phyloP scores from a whole-genome alignment of 306 rosid species.

The Glycine latifolia region DNA sequence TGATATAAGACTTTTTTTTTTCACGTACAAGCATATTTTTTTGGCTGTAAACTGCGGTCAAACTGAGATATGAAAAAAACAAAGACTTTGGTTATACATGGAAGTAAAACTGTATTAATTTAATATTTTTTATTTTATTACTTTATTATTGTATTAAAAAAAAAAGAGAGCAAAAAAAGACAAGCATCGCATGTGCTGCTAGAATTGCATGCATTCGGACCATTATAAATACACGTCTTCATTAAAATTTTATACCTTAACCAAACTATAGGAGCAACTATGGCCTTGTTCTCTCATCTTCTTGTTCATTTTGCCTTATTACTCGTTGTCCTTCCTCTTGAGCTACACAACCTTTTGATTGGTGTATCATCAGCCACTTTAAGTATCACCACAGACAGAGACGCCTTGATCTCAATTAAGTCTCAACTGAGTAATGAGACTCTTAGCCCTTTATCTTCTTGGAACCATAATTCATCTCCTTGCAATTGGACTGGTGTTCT shows the following conservation, averaged over 20 bases:
- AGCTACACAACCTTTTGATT: too few species aligned
- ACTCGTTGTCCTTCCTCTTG: too few species aligned
- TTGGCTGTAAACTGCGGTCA: neutral
- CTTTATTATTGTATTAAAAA: neutral
- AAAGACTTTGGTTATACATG: too few species aligned
- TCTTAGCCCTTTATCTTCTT: constrained; percentile 50
- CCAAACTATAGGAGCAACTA: constrained; percentile 28
- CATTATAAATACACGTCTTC: neutral
- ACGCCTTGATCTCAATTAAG: constrained; percentile 67
- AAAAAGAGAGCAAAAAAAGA: too few species aligned
- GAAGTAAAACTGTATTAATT: too few species aligned
- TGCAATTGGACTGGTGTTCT: constrained; percentile 76
- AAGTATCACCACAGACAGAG: constrained; percentile 52
- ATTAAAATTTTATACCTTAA: neutral
- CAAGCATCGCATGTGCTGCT: neutral
- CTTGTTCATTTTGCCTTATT: constrained; percentile 26
- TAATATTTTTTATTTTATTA: neutral
- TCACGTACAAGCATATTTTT: neutral
- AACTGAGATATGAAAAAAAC: neutral
- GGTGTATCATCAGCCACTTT: too few species aligned
- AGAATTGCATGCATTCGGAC: neutral
- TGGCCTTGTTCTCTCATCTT: constrained; percentile 46
- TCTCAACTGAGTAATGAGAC: constrained; percentile 49
- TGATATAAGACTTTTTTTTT: too few species aligned
- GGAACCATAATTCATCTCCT: constrained; percentile 59